These are phyloP conservation scores for Aegilops speltoides DNA, from an alignment of 176 grass and related monocot species.

Conservation along the genomic window DNA sequence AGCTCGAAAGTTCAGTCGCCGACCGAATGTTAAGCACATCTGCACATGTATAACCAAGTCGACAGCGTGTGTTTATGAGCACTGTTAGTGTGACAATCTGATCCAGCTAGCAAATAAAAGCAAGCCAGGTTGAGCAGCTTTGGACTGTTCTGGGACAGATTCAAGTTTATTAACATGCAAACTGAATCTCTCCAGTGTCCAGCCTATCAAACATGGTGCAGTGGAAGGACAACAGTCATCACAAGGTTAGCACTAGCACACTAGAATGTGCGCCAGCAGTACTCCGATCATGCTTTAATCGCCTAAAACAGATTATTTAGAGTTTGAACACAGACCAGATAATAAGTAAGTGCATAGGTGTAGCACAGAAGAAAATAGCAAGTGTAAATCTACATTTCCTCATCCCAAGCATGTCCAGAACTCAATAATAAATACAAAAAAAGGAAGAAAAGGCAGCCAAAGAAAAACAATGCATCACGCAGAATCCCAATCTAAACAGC, in stretches of 20 bases:
- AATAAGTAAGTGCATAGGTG: slow-evolving; percentile 7
- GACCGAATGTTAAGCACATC: slow-evolving; percentile 11
- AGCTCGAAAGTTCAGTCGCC: slow-evolving; percentile 1
- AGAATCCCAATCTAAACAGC: background rate
- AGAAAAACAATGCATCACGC: background rate
- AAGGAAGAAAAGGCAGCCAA: background rate
- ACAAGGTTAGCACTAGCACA: slow-evolving; percentile 7
- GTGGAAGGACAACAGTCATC: slow-evolving; percentile 5
- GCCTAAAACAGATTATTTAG: slow-evolving; percentile 1
- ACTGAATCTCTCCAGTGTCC: slow-evolving; percentile 10
- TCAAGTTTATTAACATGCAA: slow-evolving; percentile 7
- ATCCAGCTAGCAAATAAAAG: slow-evolving; percentile 31
- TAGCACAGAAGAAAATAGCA: slow-evolving; percentile 1
- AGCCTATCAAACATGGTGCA: slow-evolving; percentile 14
- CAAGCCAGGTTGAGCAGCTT: slow-evolving; percentile 25
- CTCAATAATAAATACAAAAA: background rate
- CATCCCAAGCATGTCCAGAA: slow-evolving; percentile 3
- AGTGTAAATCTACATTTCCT: background rate
- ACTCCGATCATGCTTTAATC: background rate
- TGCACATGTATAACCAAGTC: background rate
- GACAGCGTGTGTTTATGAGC: slow-evolving; percentile 12
- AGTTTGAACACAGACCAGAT: background rate
- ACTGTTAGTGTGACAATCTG: slow-evolving; percentile 13
- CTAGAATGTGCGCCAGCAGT: background rate
- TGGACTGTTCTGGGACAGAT: background rate